These are phyloP conservation scores for Microcyclospora pomicola DNA, from an alignment of 2,329 filamentous ascomycete species.

Conservation along the genomic window DNA sequence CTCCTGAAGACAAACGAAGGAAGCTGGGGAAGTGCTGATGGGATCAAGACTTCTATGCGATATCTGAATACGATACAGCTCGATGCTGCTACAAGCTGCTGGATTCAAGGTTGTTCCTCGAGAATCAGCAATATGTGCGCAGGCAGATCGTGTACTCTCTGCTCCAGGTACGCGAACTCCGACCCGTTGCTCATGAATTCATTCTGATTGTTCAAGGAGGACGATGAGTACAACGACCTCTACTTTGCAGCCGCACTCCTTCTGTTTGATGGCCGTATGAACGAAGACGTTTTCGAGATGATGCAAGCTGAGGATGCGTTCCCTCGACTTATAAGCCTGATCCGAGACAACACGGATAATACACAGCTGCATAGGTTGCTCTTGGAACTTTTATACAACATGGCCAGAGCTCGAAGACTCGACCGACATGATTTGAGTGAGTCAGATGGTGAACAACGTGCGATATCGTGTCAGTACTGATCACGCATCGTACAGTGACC, in stretches of 20 bases:
- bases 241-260: constrained; percentile 74
- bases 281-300: constrained; percentile 66
- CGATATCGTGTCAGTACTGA: not conserved
- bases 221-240: constrained; percentile 69
- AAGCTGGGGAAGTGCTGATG: constrained; percentile 7
- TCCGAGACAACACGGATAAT: constrained; percentile 52
- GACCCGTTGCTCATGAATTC: no score
- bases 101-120: constrained; percentile 57
- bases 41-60: constrained; percentile 50
- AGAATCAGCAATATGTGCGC: constrained; percentile 74
- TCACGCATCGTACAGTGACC: constrained; percentile 27
- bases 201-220: constrained; percentile 35
- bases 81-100: constrained; percentile 69
- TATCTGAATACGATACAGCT: constrained; percentile 64
- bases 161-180: constrained; percentile 41
- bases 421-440: constrained; percentile 61
- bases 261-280: constrained; percentile 67
- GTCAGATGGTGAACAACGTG: not conserved
- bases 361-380: constrained; percentile 63
- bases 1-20: not conserved
- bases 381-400: constrained; percentile 86
- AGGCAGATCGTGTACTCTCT: constrained; percentile 86
- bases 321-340: constrained; percentile 65
- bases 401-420: constrained; percentile 80
- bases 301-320: constrained; percentile 85